Conservation (phyloP, 2,329 filamentous ascomycete genomes). For the Lecanosticta acicola region DNA sequence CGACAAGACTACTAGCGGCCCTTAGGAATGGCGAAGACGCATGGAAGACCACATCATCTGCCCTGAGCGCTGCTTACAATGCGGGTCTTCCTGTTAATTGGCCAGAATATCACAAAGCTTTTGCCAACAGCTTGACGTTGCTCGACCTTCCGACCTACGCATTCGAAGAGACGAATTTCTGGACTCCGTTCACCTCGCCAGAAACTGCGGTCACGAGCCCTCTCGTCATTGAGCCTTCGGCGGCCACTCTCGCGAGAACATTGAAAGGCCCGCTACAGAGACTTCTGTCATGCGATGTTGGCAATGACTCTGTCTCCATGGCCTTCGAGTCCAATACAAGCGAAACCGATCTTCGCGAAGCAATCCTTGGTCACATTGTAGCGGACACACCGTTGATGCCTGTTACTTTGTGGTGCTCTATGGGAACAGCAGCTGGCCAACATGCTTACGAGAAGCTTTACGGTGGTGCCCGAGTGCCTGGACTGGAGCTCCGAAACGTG, state of each 20-base stretch:
- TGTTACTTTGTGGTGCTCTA: too few relatives aligned
- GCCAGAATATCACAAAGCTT: constrained; percentile 54
- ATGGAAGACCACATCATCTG: constrained; percentile 49
- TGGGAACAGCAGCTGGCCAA: too few relatives aligned
- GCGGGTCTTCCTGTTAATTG: constrained; percentile 54
- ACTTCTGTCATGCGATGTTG: background rate
- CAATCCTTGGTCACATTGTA: background rate
- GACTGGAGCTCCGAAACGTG: too few relatives aligned
- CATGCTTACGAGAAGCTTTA: too few relatives aligned
- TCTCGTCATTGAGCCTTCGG: background rate
- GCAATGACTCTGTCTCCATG: background rate
- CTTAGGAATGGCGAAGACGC: constrained; percentile 1
- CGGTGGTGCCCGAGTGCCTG: too few relatives aligned
- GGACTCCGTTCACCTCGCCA: constrained; percentile 28
- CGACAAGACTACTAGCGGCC: background rate
- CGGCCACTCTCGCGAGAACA: background rate
- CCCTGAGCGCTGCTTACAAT: constrained; percentile 48
- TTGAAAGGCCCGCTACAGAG: background rate
- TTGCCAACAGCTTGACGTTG: constrained; percentile 33
- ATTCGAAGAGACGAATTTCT: constrained; percentile 33
- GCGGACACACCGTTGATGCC: too few relatives aligned
- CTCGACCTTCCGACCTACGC: constrained; percentile 40
- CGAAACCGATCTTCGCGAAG: background rate
- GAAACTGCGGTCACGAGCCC: background rate
- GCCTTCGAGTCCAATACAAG: background rate